phyloP scores from a whole-genome alignment of 768 basidiomycete genomes.

The Boletellus emodensis region DNA sequence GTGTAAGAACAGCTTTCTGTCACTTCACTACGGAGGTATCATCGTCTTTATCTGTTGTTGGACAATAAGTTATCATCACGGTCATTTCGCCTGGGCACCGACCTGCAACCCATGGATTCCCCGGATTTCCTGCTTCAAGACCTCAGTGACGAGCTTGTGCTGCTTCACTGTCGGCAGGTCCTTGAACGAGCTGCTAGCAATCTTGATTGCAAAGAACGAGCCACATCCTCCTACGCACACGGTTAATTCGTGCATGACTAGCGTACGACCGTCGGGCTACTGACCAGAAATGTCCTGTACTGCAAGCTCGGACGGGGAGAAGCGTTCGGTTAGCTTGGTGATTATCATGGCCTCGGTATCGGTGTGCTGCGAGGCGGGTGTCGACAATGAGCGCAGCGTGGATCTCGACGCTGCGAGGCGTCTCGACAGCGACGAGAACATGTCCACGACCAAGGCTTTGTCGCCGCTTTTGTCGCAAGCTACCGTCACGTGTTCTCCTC shows the following conservation, averaged over 20 bases:
- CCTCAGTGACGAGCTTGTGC: constrained; percentile 83
- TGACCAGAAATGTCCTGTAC: constrained; percentile 96
- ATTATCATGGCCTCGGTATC: constrained; percentile 53
- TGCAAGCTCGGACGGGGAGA: constrained; percentile 74
- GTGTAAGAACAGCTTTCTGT: constrained; percentile 1
- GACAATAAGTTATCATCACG: constrained; percentile 4
- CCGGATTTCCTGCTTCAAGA: constrained; percentile 83
- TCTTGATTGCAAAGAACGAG: constrained; percentile 90
- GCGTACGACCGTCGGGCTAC: constrained; percentile 19
- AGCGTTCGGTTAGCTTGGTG: constrained; percentile 67
- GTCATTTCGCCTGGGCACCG: constrained; percentile 19
- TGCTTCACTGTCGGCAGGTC: constrained; percentile 88
- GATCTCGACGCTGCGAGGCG: constrained; percentile 28
- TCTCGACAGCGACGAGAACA: constrained; percentile 31
- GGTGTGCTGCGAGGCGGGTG: constrained; percentile 20
- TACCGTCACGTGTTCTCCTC: constrained; percentile 15
- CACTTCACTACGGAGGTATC: constrained; percentile 22
- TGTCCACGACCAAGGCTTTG: background rate
- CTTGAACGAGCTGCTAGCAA: constrained; percentile 81
- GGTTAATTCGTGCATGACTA: constrained; percentile 2
- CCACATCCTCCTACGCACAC: constrained; percentile 81
- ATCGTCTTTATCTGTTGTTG: constrained; percentile 41
- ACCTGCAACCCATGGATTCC: constrained; percentile 95
- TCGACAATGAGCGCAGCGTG: constrained; percentile 27
- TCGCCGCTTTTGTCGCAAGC: background rate